Evolutionary conservation across 345 rosid genomes (phyloP).

Genomic region (Moricandia arvensis): DNA sequence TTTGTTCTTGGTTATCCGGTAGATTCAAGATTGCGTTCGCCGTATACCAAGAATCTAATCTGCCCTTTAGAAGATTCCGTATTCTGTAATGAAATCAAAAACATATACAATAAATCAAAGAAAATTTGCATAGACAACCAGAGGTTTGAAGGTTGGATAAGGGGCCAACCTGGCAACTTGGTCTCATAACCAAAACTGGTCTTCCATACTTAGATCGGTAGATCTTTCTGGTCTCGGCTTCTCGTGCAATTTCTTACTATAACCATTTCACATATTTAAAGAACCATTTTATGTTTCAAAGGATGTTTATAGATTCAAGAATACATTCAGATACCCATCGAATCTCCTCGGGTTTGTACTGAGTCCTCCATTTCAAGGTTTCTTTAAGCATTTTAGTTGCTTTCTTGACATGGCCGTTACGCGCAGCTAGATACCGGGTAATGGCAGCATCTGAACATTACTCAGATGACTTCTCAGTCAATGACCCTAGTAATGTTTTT

Average conservation of each 20-base stretch:
- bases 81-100: constrained; percentile 43
- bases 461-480: constrained; percentile 50
- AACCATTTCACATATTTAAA: background rate
- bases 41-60: constrained; percentile 70
- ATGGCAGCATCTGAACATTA: constrained; percentile 61
- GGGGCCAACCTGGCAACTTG: constrained; percentile 54
- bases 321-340: constrained; percentile 49
- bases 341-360: constrained; percentile 68
- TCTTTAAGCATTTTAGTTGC: constrained; percentile 71
- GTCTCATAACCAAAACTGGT: constrained; percentile 54
- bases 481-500: constrained; percentile 56
- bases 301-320: background rate
- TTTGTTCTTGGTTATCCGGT: constrained; percentile 61
- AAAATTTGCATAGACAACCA: too few relatives aligned
- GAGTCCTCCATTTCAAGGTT: constrained; percentile 64
- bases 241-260: constrained; percentile 63
- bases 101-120: background rate
- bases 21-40: constrained; percentile 61
- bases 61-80: constrained; percentile 50
- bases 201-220: constrained; percentile 61
- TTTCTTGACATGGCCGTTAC: constrained; percentile 66
- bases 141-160: too few relatives aligned
- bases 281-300: background rate
- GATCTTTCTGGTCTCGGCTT: constrained; percentile 76
- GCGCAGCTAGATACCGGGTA: constrained; percentile 58